Evolutionary conservation across 2,329 filamentous ascomycete species (phyloP).

Genomic region (Colletotrichum coccodes): DNA sequence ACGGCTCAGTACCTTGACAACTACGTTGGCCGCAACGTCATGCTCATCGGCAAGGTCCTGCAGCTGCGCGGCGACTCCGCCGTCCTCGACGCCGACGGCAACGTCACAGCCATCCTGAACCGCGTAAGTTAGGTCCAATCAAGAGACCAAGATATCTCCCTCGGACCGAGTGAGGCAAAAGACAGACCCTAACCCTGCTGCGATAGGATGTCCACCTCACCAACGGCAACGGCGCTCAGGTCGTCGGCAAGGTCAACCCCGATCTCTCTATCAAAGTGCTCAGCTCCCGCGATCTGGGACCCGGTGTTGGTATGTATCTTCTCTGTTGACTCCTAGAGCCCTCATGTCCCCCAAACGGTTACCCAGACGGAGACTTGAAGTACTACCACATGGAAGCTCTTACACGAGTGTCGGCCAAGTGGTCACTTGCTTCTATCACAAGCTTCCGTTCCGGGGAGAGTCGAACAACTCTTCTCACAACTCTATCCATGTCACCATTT

Average conservation of each 20-base stretch:
- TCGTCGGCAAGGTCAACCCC: slow-evolving; percentile 82
- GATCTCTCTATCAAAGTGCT: slow-evolving; percentile 79
- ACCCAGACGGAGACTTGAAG: neutral
- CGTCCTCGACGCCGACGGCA: slow-evolving; percentile 82
- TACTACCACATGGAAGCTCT: neutral
- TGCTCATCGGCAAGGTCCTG: slow-evolving; percentile 85
- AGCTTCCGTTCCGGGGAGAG: neutral
- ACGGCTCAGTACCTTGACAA: slow-evolving; percentile 81
- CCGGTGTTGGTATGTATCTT: slow-evolving; percentile 69
- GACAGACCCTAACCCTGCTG: neutral
- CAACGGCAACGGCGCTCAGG: slow-evolving; percentile 76
- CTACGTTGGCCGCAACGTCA: slow-evolving; percentile 81
- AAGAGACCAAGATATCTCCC: too few relatives aligned
- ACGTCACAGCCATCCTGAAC: slow-evolving; percentile 79
- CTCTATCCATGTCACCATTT: too few relatives aligned
- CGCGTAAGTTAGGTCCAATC: slow-evolving; percentile 61
- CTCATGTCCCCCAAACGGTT: too few relatives aligned
- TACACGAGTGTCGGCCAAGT: neutral
- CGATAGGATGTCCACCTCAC: slow-evolving; percentile 76
- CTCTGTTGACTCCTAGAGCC: too few relatives aligned
- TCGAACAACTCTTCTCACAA: neutral
- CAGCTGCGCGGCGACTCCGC: slow-evolving; percentile 85
- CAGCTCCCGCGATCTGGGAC: slow-evolving; percentile 75
- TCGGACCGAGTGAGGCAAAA: neutral
- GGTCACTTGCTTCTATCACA: neutral